Percentiles rank a stretch among this genome's conserved stretches.
phyloP scores from a whole-genome alignment of 768 basidiomycete genomes.

The Macrolepiota dolichaula region DNA sequence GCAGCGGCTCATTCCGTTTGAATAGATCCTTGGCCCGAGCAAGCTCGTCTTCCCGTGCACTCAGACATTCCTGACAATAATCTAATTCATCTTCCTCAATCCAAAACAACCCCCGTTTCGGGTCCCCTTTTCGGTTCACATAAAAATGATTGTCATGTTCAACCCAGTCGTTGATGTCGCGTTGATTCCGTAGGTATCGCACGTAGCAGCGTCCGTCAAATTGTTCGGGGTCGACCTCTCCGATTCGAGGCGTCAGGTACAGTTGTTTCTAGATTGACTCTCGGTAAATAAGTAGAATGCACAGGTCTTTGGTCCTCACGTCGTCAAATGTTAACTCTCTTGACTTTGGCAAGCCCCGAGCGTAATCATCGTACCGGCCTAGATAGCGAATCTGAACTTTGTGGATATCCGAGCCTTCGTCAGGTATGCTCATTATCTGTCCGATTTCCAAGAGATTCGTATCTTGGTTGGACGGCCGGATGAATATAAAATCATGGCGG shows the following conservation, averaged over 20 bases:
- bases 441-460: constrained; percentile 44
- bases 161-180: constrained; percentile 45
- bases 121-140: constrained; percentile 31
- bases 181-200: constrained; percentile 26
- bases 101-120: constrained; percentile 15
- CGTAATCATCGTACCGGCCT: constrained; percentile 42
- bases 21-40: constrained; percentile 27
- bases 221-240: constrained; percentile 27
- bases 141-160: constrained; percentile 59
- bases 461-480: constrained; percentile 29
- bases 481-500: constrained; percentile 57
- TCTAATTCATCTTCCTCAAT: constrained; percentile 24
- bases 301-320: constrained; percentile 31
- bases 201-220: constrained; percentile 60
- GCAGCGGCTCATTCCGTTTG: constrained; percentile 39
- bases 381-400: constrained; percentile 37
- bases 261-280: constrained; percentile 34
- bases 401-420: constrained; percentile 15
- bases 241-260: constrained; percentile 30
- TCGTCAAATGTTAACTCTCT: constrained; percentile 34
- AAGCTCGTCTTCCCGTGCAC: constrained; percentile 27
- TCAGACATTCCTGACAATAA: constrained; percentile 37
- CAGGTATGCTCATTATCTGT: constrained; percentile 44
- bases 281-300: not conserved
- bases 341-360: constrained; percentile 9